Base-by-base conservation (phyloP, 768 basidiomycete species). In the Hygrocybe coccinea region DNA sequence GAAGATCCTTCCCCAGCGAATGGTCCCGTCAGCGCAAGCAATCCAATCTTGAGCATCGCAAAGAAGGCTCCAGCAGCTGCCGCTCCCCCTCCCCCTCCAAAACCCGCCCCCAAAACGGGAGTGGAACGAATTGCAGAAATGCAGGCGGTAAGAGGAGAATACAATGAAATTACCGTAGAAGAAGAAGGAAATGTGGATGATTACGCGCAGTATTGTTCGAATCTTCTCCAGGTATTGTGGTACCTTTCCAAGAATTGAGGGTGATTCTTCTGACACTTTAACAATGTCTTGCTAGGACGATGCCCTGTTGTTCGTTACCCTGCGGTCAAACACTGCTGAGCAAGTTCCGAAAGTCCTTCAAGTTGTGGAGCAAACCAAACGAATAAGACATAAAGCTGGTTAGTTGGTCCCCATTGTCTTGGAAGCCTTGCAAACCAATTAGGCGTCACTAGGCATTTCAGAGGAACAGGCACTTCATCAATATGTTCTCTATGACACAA, bases 311-410 rank as follows among this genome's bases (percentile, higher is more conserved):
- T 92, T 90, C 63, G 79, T 92, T 55, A 84, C 84, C 5, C 70
- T 93, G 24, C 79, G 83, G 24, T 87, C 89, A 6, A 77, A 79
- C 25, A 78, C 81, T 15, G 69, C 81, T 1, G 73, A 76, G 2
- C 75, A 87, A 46, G 91, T 91, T 2, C 79, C 87, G 3, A 91
- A 89, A 62, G 90, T 91, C 1, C 74, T 92, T 34, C 83, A 84
- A 53, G 84, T 91, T 3, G 89, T 90, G 0, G 87, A 91, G 62
- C 81, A 89, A 64, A 83, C 82, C 0, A 92, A 88, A 64, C 80
- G 89, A n/a, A 74, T 85, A 51, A 77, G 86, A 38, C 74, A 91
- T 62, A 91, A 88, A 75, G 79, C 84, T 45, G 87, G 88, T 85
- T 54, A 25, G 76, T 60, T 21, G 24, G 17, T 46, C 44, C 44